Percentiles rank a stretch among this genome's conserved stretches.
phyloP scores from a whole-genome alignment of 73 alveolate genomes.

The Paramecium pentaurelia region DNA sequence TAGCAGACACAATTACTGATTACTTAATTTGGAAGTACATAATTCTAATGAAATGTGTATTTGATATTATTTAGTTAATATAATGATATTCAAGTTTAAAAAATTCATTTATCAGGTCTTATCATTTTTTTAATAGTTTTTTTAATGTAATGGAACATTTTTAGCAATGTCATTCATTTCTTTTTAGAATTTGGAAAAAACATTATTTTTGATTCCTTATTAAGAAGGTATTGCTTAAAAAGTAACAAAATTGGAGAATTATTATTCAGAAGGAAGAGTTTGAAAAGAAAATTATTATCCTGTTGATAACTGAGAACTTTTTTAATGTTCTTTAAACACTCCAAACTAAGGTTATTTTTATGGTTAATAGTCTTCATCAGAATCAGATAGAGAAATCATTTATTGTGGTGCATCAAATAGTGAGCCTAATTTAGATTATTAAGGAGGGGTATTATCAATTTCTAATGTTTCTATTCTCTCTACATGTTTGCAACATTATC shows the following conservation, averaged over 20 bases:
- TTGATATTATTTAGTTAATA: not conserved
- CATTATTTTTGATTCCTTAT: not conserved
- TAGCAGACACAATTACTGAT: not conserved
- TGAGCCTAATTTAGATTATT: not conserved
- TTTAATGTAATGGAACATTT: not conserved
- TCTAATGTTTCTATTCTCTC: constrained; percentile 16
- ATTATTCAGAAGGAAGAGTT: constrained; percentile 29
- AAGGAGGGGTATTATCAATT: not conserved
- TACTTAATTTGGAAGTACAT: not conserved
- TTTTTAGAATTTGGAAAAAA: not conserved
- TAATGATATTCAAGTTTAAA: not conserved
- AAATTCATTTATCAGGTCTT: not conserved
- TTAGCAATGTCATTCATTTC: constrained; percentile 44
- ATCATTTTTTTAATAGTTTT: not conserved
- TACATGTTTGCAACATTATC: not conserved
- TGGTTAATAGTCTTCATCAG: constrained; percentile 17
- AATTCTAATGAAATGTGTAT: not conserved
- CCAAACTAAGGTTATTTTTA: not conserved
- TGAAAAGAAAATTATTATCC: not conserved
- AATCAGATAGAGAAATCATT: constrained; percentile 36
- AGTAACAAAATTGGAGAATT: constrained; percentile 43
- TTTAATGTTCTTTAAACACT: not conserved
- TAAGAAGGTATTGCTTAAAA: constrained; percentile 35
- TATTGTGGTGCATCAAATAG: not conserved
- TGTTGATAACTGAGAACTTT: constrained; percentile 15